These are phyloP conservation scores for Tetracentron sinense DNA, from an alignment of 164 flowering plant genomes.

Conservation along the genomic window DNA sequence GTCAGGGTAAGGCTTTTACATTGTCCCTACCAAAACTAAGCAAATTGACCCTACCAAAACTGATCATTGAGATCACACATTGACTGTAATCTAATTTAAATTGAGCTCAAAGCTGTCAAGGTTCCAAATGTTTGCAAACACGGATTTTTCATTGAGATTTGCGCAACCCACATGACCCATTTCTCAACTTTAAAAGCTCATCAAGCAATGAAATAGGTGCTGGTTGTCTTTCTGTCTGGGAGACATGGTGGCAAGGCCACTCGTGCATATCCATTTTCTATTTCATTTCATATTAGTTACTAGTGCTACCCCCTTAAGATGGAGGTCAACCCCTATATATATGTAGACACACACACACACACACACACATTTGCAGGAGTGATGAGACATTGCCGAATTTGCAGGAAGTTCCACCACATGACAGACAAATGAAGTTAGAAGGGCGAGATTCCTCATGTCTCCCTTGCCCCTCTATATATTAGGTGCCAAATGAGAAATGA, in stretches of 20 bases:
- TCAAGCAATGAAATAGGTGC: background rate
- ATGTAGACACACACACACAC: too few species aligned
- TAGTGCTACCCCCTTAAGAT: background rate
- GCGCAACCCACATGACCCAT: background rate
- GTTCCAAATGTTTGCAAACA: background rate
- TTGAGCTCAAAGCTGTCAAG: background rate
- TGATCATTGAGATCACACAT: too few species aligned
- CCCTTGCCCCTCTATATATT: too few species aligned
- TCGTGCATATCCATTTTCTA: background rate
- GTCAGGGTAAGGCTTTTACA: too few species aligned
- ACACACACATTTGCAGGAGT: background rate
- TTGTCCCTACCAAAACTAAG: too few species aligned
- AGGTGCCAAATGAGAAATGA: too few species aligned
- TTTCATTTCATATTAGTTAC: background rate
- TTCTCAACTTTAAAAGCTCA: background rate
- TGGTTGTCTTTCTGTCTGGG: slow-evolving; percentile 1
- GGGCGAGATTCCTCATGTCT: slow-evolving; percentile 2
- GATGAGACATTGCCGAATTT: background rate
- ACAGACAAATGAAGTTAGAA: background rate
- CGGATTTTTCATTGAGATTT: background rate
- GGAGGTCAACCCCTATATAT: too few species aligned
- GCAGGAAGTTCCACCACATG: background rate
- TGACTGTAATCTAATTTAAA: too few species aligned
- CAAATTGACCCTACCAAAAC: too few species aligned
- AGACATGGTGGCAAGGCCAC: background rate